Conservation (phyloP, 306 rosid species). For the Canavalia gladiata region DNA sequence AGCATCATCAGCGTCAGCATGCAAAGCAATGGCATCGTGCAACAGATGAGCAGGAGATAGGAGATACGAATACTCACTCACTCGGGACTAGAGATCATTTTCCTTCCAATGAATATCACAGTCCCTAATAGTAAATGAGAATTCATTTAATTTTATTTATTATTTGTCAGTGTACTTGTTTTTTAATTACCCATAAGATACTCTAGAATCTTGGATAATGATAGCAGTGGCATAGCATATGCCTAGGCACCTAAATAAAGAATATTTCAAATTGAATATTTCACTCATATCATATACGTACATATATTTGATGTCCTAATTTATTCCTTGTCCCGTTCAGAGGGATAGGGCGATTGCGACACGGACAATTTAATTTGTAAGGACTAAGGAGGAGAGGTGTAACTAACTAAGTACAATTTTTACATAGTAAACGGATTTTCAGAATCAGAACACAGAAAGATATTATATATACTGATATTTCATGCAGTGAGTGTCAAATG, state of each 20-base stretch:
- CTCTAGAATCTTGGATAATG: slow-evolving; percentile 12
- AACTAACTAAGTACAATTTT: slow-evolving; percentile 35
- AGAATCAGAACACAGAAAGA: not conserved
- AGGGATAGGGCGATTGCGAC: not conserved
- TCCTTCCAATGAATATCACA: no score
- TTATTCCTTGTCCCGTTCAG: not conserved
- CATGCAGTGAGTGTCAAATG: not conserved
- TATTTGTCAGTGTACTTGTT: slow-evolving; percentile 1
- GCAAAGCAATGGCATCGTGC: not conserved
- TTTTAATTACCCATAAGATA: not conserved
- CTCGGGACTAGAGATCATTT: slow-evolving; percentile 50
- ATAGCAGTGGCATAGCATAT: not conserved
- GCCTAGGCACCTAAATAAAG: no score
- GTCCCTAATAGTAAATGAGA: no score
- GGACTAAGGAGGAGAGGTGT: not conserved
- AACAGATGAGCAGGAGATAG: slow-evolving; percentile 39
- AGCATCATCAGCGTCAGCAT: not conserved
- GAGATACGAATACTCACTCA: not conserved
- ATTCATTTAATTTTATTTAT: not conserved
- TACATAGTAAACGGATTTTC: not conserved
- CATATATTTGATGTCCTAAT: no score
- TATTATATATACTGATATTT: not conserved
- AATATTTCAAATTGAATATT: no score
- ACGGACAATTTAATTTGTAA: slow-evolving; percentile 18
- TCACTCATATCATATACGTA: no score